Percentiles rank a stretch among this genome's conserved stretches.
phyloP scores from a whole-genome alignment of 192 early-diverging fungal species.

The Jimgerdemannia lactiflua region DNA sequence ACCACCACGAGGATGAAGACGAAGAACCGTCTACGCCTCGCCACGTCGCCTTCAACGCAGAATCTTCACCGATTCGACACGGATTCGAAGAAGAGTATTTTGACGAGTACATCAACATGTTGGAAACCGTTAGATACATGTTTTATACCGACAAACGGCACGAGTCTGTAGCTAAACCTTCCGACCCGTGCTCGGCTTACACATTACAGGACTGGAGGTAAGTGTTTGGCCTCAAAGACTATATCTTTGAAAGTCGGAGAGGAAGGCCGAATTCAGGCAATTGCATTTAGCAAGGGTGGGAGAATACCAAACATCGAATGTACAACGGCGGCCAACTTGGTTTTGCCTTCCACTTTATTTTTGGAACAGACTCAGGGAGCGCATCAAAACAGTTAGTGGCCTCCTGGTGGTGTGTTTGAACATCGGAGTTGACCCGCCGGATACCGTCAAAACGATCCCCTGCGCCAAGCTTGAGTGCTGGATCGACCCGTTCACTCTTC shows the following conservation, averaged over 20 bases:
- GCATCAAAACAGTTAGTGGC: constrained; percentile 77
- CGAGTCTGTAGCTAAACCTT: constrained; percentile 34
- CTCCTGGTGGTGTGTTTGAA: constrained; percentile 91
- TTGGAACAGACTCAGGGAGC: neutral
- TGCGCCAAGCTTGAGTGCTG: constrained; percentile 93
- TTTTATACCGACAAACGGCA: constrained; percentile 58
- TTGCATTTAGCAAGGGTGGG: too few relatives aligned
- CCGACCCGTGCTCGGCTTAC: constrained; percentile 15
- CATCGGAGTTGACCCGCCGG: constrained; percentile 95
- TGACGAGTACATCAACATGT: constrained; percentile 37
- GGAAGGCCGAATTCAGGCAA: too few relatives aligned
- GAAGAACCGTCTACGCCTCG: neutral
- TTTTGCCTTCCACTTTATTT: neutral
- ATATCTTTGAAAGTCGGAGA: neutral
- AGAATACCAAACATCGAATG: neutral
- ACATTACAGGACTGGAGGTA: constrained; percentile 49
- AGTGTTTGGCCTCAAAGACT: neutral
- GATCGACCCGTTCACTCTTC: constrained; percentile 85
- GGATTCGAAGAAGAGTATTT: constrained; percentile 49
- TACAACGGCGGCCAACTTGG: neutral
- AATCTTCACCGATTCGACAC: constrained; percentile 29
- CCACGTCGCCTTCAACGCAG: neutral
- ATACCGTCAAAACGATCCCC: constrained; percentile 81
- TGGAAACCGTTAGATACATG: constrained; percentile 33
- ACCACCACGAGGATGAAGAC: constrained; percentile 7